phyloP scores from a whole-genome alignment of 2,329 filamentous ascomycete genomes.

The Colletotrichum agaves region DNA sequence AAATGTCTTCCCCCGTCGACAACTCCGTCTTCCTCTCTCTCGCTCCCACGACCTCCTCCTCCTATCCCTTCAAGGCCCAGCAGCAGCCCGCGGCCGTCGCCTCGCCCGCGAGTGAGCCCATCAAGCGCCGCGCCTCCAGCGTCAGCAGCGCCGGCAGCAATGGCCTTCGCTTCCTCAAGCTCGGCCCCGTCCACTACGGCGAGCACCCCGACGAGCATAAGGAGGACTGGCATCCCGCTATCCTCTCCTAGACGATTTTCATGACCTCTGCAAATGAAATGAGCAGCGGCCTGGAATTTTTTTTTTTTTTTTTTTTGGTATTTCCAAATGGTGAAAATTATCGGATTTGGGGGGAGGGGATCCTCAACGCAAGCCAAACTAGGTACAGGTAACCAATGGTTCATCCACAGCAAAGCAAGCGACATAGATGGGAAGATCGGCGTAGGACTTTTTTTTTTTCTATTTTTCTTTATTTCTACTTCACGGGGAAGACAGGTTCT shows the following conservation, averaged over 20 bases:
- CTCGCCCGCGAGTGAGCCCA: conserved; percentile 44
- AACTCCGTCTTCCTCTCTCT: conserved; percentile 62
- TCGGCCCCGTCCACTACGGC: conserved; percentile 72
- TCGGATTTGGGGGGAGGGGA: too few species aligned
- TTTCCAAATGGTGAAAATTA: not conserved
- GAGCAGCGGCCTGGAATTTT: not conserved
- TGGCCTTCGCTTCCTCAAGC: conserved; percentile 67
- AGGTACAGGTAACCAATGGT: conserved; percentile 23
- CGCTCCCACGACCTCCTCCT: conserved; percentile 67
- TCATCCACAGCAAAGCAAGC: conserved; percentile 15
- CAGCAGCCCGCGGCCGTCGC: conserved; percentile 46
- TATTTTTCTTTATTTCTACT: not conserved
- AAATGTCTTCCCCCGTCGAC: conserved; percentile 37
- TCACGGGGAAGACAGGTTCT: not conserved
- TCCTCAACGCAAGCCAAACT: too few species aligned
- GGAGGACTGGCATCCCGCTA: conserved; percentile 43
- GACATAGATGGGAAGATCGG: conserved; percentile 4
- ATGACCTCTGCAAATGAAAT: not conserved
- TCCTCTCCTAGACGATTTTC: conserved; percentile 7
- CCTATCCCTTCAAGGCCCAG: conserved; percentile 58
- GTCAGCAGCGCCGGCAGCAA: conserved; percentile 57
- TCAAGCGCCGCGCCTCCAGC: conserved; percentile 63
- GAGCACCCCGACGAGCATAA: conserved; percentile 67
- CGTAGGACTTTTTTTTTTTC: not conserved
- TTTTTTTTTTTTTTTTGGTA: not conserved